Evolutionary conservation across 1,284 basidiomycete species (phyloP).

Genomic region (Uromyces viciae-fabae): DNA sequence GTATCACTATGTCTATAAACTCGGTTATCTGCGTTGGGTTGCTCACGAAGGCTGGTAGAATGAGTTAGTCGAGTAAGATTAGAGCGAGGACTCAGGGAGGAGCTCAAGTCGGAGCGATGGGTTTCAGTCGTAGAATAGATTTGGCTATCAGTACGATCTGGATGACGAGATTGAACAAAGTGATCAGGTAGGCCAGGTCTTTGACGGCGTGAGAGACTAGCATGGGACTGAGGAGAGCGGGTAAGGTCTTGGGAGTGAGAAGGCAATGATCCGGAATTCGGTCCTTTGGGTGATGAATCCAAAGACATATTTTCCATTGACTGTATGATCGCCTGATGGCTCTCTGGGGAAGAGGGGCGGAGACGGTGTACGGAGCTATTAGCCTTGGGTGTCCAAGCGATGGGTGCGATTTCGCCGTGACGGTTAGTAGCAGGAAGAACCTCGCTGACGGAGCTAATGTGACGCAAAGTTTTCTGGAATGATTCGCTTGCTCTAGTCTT

Average conservation of each 20-base stretch:
- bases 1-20: conserved; percentile 18
- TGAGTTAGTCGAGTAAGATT: background rate
- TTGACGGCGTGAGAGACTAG: conserved; percentile 9
- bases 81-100: conserved; percentile 6
- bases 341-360: background rate
- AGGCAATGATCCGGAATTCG: background rate
- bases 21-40: background rate
- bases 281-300: background rate
- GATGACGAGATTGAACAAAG: conserved; percentile 11
- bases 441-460: conserved; percentile 14
- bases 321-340: background rate
- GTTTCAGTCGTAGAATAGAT: background rate
- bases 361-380: background rate
- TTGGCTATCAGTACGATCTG: background rate
- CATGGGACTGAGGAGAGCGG: conserved; percentile 19
- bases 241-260: background rate
- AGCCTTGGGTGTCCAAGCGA: background rate
- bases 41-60: background rate
- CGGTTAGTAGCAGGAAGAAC: background rate
- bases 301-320: background rate
- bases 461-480: conserved; percentile 24
- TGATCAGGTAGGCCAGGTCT: conserved; percentile 38
- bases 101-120: background rate
- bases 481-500: conserved; percentile 2
- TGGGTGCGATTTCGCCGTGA: background rate